Evolutionary conservation across 306 rosid genomes (phyloP).

Genomic region (Vicia sativa): DNA sequence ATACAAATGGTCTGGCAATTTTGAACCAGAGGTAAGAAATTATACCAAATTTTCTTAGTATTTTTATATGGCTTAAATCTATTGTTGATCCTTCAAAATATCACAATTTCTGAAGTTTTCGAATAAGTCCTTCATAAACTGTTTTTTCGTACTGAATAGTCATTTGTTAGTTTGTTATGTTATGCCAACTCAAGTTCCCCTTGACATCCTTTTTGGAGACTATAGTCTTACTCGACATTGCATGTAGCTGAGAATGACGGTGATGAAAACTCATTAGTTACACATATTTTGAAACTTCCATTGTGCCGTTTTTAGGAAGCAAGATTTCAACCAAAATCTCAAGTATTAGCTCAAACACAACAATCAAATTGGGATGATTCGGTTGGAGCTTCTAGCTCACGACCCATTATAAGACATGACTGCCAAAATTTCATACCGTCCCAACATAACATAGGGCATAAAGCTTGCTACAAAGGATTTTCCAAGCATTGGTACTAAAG

Average conservation of each 20-base stretch:
- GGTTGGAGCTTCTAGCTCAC: neutral
- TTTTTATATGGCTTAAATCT: conserved; percentile 8
- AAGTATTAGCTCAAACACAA: neutral
- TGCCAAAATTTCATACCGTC: neutral
- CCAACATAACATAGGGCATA: neutral
- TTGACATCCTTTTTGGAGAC: conserved; percentile 11
- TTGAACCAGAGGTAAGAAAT: conserved; percentile 71
- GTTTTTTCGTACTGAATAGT: neutral
- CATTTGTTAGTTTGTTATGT: neutral
- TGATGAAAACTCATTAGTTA: conserved; percentile 8
- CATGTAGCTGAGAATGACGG: neutral
- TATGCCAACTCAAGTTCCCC: neutral
- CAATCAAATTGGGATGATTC: neutral
- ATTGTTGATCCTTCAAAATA: neutral
- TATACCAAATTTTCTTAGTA: conserved; percentile 30
- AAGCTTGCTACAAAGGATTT: neutral
- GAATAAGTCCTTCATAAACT: neutral
- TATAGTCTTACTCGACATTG: neutral
- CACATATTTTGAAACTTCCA: neutral
- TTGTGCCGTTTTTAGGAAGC: neutral
- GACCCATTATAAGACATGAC: neutral
- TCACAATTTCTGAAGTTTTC: neutral
- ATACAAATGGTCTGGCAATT: conserved; percentile 88
- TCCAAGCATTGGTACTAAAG: neutral
- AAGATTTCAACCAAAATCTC: conserved; percentile 2